These are phyloP conservation scores for Takakia lepidozioides DNA, from an alignment of 225 moss, liverwort and hornwort species.

Conservation along the genomic window DNA sequence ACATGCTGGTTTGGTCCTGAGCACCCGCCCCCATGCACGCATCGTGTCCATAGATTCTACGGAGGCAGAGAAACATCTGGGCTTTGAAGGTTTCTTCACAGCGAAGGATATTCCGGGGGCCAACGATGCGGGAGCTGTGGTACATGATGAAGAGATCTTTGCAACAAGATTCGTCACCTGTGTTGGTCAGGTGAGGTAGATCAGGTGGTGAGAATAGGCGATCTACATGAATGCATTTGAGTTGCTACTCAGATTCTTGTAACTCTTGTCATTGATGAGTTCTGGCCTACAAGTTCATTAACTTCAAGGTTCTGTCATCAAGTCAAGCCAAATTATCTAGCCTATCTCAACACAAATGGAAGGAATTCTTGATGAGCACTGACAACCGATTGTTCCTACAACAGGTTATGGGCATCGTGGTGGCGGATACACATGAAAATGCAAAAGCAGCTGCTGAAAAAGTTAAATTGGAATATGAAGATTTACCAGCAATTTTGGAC, in stretches of 20 bases:
- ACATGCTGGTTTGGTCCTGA: slow-evolving; percentile 77
- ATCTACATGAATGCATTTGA: no score
- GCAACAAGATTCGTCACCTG: slow-evolving; percentile 69
- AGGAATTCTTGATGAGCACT: no score
- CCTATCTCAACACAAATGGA: no score
- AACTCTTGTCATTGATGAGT: no score
- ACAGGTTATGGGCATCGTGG: slow-evolving; percentile 74
- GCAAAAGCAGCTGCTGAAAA: slow-evolving; percentile 84
- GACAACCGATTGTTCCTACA: no score
- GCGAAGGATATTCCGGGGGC: slow-evolving; percentile 75
- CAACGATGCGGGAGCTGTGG: slow-evolving; percentile 79
- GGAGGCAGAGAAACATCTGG: slow-evolving; percentile 57
- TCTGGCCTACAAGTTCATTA: no score
- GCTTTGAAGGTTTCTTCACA: slow-evolving; percentile 70
- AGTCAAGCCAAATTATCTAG: no score
- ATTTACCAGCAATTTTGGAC: slow-evolving; percentile 62
- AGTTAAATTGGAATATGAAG: slow-evolving; percentile 65
- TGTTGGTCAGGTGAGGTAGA: slow-evolving; percentile 57
- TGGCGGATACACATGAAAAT: slow-evolving; percentile 73
- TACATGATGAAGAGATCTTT: slow-evolving; percentile 81
- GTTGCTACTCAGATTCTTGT: no score
- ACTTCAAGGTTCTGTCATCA: no score
- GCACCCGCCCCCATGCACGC: slow-evolving; percentile 74
- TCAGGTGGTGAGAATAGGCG: slow-evolving; percentile 69
- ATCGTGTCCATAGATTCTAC: slow-evolving; percentile 66